Conservation (phyloP, 2,329 filamentous ascomycete species). For the Diplodia scrobiculata region DNA sequence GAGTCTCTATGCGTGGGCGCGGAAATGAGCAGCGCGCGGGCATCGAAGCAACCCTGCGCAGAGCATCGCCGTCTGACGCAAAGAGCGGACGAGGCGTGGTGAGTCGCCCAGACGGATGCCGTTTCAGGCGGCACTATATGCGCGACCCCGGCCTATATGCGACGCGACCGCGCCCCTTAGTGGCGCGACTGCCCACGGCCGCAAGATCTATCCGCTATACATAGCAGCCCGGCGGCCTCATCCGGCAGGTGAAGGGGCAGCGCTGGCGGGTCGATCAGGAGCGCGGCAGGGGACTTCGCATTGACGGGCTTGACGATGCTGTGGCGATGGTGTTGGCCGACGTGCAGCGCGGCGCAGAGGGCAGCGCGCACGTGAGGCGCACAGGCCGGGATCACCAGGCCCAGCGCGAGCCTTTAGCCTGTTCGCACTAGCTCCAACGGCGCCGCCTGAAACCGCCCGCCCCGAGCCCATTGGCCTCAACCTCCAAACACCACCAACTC, state of each 20-base stretch:
- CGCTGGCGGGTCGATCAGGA: conserved; percentile 26
- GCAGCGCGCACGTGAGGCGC: conserved; percentile 12
- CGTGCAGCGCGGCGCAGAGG: not conserved
- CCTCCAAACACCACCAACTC: not conserved
- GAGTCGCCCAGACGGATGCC: conserved; percentile 44
- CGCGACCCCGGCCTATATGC: conserved; percentile 42
- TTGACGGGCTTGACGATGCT: conserved; percentile 9
- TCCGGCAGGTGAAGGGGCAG: conserved; percentile 22
- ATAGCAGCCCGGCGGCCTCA: conserved; percentile 21
- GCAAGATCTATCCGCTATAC: conserved; percentile 21
- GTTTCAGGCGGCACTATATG: conserved; percentile 44
- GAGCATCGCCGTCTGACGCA: conserved; percentile 38
- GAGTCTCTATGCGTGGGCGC: conserved; percentile 24
- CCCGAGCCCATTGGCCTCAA: not conserved
- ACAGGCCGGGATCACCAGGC: conserved; percentile 7
- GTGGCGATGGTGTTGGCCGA: conserved; percentile 7
- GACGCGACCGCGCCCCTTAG: conserved; percentile 24
- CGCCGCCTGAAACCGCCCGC: conserved; percentile 10
- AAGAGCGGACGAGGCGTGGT: conserved; percentile 43
- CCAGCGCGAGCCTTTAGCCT: conserved; percentile 16
- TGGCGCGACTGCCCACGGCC: conserved; percentile 19
- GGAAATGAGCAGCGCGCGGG: conserved; percentile 22
- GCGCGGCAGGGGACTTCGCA: conserved; percentile 4
- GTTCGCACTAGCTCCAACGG: not conserved
- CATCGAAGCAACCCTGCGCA: conserved; percentile 22